Conservation (phyloP, 2,329 filamentous ascomycete species). For the Claviceps maximensis region DNA sequence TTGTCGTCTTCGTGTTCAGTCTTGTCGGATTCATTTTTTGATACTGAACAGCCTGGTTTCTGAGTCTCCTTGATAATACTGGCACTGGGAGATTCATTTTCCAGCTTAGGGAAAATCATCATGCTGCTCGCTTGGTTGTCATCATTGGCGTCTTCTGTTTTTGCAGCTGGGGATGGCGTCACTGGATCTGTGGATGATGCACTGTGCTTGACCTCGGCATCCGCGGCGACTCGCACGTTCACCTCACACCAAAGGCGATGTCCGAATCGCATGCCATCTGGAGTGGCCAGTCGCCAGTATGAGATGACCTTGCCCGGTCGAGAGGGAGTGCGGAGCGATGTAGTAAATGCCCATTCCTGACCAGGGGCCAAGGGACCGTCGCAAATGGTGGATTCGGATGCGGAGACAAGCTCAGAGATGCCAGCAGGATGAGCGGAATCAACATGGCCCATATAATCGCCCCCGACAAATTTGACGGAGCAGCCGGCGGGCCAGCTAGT, state of each 20-base stretch:
- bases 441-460: conserved; percentile 91
- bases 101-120: conserved; percentile 95
- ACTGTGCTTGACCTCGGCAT: conserved; percentile 13
- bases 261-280: conserved; percentile 71
- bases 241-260: conserved; percentile 95
- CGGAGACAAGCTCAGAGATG: conserved; percentile 60
- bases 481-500: conserved; percentile 77
- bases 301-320: conserved; percentile 74
- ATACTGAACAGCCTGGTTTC: conserved; percentile 38
- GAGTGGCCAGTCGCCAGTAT: conserved; percentile 87
- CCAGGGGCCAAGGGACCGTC: conserved; percentile 56
- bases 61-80: conserved; percentile 60
- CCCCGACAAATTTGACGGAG: conserved; percentile 80
- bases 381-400: conserved; percentile 72
- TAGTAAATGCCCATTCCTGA: conserved; percentile 66
- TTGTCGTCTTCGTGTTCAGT: conserved; percentile 33
- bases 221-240: conserved; percentile 40
- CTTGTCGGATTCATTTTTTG: conserved; percentile 33
- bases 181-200: conserved; percentile 7
- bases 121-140: conserved; percentile 34
- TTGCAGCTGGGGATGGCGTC: conserved; percentile 2
- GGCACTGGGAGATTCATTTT: conserved; percentile 77
- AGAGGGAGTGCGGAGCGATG: conserved; percentile 67
- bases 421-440: conserved; percentile 70
- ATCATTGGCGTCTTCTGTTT: conserved; percentile 17